These are phyloP conservation scores for Cercospora berteroae DNA, from an alignment of 2,329 filamentous ascomycete genomes.

Conservation along the genomic window DNA sequence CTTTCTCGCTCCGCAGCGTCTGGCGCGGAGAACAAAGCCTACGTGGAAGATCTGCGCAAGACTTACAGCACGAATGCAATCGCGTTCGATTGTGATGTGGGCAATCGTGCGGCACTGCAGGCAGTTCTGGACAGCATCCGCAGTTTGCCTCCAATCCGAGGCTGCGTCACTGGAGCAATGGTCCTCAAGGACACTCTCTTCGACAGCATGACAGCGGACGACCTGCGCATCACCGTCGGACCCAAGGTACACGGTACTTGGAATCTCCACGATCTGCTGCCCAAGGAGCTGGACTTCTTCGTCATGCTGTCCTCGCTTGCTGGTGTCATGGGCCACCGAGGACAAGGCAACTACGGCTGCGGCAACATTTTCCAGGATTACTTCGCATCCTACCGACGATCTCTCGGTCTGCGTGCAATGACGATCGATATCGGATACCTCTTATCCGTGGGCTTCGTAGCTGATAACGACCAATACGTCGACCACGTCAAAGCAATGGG, in stretches of 20 bases:
- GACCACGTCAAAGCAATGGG: constrained; percentile 17
- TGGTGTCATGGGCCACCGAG: constrained; percentile 26
- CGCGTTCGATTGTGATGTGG: not conserved
- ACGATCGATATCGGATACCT: constrained; percentile 36
- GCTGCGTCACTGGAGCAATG: constrained; percentile 44
- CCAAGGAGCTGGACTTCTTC: constrained; percentile 35
- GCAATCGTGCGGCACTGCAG: constrained; percentile 16
- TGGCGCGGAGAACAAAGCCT: not conserved
- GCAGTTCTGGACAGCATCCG: constrained; percentile 22
- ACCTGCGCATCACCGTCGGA: constrained; percentile 5
- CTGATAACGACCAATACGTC: constrained; percentile 16
- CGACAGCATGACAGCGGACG: constrained; percentile 29
- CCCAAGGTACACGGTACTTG: constrained; percentile 35
- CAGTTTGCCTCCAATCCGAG: constrained; percentile 39
- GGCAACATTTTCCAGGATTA: constrained; percentile 43
- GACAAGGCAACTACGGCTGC: constrained; percentile 42
- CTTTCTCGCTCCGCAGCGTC: not conserved
- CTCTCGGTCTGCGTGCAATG: constrained; percentile 26
- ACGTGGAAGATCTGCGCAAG: not conserved
- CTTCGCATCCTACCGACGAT: constrained; percentile 31
- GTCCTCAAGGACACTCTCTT: constrained; percentile 29
- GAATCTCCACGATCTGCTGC: constrained; percentile 29
- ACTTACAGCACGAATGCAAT: not conserved
- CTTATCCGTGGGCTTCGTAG: constrained; percentile 33
- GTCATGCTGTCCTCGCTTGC: constrained; percentile 30